These are phyloP conservation scores for Diatrype stigma DNA, from an alignment of 2,329 filamentous ascomycete genomes.

Conservation along the genomic window DNA sequence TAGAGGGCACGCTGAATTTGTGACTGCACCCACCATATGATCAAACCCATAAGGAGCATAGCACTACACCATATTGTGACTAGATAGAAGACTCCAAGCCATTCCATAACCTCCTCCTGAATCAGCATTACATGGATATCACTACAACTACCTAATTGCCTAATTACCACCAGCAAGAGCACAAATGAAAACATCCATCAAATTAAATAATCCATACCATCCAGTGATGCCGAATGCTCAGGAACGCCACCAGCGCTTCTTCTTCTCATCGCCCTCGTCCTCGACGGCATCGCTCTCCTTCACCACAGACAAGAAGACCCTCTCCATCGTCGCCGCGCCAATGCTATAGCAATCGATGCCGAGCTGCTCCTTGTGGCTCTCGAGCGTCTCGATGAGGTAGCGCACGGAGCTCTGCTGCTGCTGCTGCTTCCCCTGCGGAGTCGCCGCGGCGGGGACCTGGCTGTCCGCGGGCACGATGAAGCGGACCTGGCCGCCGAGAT, in stretches of 20 bases:
- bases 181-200: too few species aligned
- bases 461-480: constrained; percentile 52
- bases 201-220: too few species aligned
- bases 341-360: constrained; percentile 65
- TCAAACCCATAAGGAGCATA: too few species aligned
- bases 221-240: too few species aligned
- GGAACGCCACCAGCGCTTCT: constrained; percentile 14
- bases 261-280: constrained; percentile 33
- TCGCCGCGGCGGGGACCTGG: constrained; percentile 10
- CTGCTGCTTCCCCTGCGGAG: constrained; percentile 9
- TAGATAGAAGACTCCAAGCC: too few species aligned
- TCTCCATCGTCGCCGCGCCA: constrained; percentile 62
- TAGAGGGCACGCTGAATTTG: too few species aligned
- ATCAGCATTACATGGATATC: too few species aligned
- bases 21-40: too few species aligned
- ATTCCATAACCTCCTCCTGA: too few species aligned
- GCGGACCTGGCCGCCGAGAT: constrained; percentile 61
- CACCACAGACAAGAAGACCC: constrained; percentile 66
- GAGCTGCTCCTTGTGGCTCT: constrained; percentile 50
- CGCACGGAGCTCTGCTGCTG: constrained; percentile 20
- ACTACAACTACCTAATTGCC: too few species aligned
- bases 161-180: too few species aligned
- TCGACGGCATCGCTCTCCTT: constrained; percentile 58
- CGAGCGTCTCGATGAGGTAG: constrained; percentile 41
- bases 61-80: too few species aligned